Base-by-base conservation (phyloP, 129 eudicot genomes). In the Tagetes erecta region DNA sequence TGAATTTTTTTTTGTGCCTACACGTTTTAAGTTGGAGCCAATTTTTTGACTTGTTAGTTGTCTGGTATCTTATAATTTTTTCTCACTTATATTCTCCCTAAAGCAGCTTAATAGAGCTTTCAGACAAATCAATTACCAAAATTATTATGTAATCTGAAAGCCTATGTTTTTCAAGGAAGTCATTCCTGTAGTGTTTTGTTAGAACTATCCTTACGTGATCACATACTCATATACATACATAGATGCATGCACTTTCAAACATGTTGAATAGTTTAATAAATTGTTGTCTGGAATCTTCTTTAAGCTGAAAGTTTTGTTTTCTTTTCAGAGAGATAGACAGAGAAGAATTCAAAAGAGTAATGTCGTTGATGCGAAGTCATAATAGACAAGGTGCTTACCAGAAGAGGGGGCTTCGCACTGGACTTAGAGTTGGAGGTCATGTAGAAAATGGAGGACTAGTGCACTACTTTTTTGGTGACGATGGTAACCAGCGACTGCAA, bases 321-420 rank as follows among this genome's bases (percentile, higher is more conserved):
- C 44, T 58, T 52, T 53, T 76, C 64, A 92, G 97, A 40, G 87
- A 88, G 85, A 89, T 92, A 70, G 84, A 87, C 49, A 75, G 80
- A 60, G 87, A 86, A 38, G 97, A 92, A 76, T 92, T 92, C 49
- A 92, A 86, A 82, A 86, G 86, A 51, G 92, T 92, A 76, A 92
- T 92, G 96, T 81, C 86, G 35, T 76, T 88, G 73, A 92, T 91
- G 97, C 88, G 96, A 49, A 81, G 82, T 80, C 87, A 88, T 42
- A 84, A 88, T 68, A 88, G 97, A 83, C 97, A 91, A 83, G 97
- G 95, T 27, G 85, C 87, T 68, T 57, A 66, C 42, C 87, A 85
- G 40, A 74, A 83, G 71, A 81, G 71, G 75, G 95, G 97, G 64
- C 74, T n/a, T 77, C 90, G 97, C 14, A 80, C 87, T 53, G 95